Conservation (phyloP, 805 yeast genomes). For the Kluyveromyces wickerhamii region DNA sequence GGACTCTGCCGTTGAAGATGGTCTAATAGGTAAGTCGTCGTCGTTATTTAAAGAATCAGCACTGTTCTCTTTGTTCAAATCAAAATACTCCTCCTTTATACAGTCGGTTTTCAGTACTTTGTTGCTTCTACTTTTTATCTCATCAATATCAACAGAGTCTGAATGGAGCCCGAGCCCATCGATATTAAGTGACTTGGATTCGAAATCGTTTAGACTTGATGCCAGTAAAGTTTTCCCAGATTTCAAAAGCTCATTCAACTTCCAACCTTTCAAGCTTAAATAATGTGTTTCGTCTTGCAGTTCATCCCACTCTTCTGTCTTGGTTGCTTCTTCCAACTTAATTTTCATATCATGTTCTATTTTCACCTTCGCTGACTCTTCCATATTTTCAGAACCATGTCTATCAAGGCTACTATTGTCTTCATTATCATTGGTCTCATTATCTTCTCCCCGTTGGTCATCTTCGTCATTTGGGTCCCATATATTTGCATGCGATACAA, state of each 20-base stretch:
- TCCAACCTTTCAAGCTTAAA: slow-evolving; percentile 21
- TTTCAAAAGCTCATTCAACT: slow-evolving; percentile 23
- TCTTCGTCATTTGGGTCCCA: slow-evolving; percentile 76
- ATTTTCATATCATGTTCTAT: slow-evolving; percentile 27
- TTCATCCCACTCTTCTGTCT: slow-evolving; percentile 16
- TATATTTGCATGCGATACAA: slow-evolving; percentile 61
- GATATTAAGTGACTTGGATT: neutral
- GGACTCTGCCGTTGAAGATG: slow-evolving; percentile 14
- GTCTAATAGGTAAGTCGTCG: slow-evolving; percentile 11
- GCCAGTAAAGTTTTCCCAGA: slow-evolving; percentile 24
- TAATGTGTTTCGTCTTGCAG: slow-evolving; percentile 19
- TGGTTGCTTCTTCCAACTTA: slow-evolving; percentile 23
- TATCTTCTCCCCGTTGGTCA: slow-evolving; percentile 9
- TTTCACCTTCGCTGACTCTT: slow-evolving; percentile 27
- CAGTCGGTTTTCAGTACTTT: slow-evolving; percentile 19
- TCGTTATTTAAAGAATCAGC: slow-evolving; percentile 17
- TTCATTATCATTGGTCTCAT: slow-evolving; percentile 13
- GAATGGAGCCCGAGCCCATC: slow-evolving; percentile 2
- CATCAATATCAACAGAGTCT: slow-evolving; percentile 8
- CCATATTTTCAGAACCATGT: slow-evolving; percentile 15
- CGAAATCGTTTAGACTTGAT: slow-evolving; percentile 12
- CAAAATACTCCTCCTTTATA: slow-evolving; percentile 19
- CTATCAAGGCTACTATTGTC: no score
- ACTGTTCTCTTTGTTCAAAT: slow-evolving; percentile 23
- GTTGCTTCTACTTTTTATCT: slow-evolving; percentile 10